These are phyloP conservation scores for Acacia concinna DNA, from an alignment of 331 rosid species.

Conservation along the genomic window DNA sequence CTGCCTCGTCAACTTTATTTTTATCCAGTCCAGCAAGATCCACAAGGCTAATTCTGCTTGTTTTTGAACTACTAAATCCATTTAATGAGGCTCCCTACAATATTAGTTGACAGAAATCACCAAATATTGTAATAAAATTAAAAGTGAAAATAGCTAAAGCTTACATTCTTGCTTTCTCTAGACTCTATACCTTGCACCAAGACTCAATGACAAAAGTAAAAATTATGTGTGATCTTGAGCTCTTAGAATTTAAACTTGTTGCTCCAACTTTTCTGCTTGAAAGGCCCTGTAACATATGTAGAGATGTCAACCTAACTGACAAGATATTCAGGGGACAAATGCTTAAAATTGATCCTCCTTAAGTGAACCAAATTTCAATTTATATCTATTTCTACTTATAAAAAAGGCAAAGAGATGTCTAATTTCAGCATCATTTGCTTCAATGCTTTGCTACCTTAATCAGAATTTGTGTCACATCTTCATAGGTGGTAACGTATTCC, in stretches of 20 bases:
- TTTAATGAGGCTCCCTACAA: slow-evolving; percentile 72
- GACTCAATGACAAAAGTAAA: slow-evolving; percentile 88
- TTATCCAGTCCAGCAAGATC: slow-evolving; percentile 92
- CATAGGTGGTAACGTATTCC: slow-evolving; percentile 89
- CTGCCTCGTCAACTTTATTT: slow-evolving; percentile 59
- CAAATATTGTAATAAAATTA: background rate
- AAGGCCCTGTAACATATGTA: slow-evolving; percentile 71
- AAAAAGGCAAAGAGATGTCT: background rate
- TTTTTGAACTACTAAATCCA: slow-evolving; percentile 87
- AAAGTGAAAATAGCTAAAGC: slow-evolving; percentile 3
- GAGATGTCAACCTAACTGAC: slow-evolving; percentile 20
- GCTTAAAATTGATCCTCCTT: background rate
- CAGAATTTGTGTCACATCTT: slow-evolving; percentile 85
- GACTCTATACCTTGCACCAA: slow-evolving; percentile 82
- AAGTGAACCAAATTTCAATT: background rate
- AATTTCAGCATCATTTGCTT: slow-evolving; percentile 19
- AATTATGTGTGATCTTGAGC: slow-evolving; percentile 94
- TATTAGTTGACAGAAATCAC: slow-evolving; percentile 29
- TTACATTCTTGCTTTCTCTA: background rate
- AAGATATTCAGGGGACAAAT: background rate
- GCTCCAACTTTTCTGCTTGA: slow-evolving; percentile 99
- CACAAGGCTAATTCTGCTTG: slow-evolving; percentile 86
- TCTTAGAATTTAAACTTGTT: slow-evolving; percentile 86
- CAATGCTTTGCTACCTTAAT: slow-evolving; percentile 62
- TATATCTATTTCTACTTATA: background rate